A percentile compares a stretch with the other conserved stretches of the same genome.
Conservation (phyloP, 768 basidiomycete species). For the Candolleomyces aberdarensis region DNA sequence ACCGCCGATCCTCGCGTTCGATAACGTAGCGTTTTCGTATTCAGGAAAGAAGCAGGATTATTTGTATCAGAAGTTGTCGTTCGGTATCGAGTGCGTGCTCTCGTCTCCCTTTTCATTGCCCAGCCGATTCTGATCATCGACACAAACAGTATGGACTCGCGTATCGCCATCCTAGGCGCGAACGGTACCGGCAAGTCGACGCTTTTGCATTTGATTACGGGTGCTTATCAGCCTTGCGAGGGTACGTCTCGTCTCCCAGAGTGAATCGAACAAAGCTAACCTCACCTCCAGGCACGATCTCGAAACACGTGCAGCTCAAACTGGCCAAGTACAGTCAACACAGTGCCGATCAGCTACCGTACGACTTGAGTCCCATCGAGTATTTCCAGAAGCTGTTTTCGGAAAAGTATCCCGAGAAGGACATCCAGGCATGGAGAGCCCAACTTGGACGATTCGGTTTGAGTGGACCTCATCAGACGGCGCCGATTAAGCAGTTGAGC, state of each 20-base stretch:
- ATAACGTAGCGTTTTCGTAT: constrained; percentile 93
- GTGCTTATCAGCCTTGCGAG: constrained; percentile 60
- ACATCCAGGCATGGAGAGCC: constrained; percentile 57
- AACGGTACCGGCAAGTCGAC: constrained; percentile 83
- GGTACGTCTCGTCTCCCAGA: too few relatives aligned
- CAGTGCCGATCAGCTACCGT: constrained; percentile 97
- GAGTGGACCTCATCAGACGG: constrained; percentile 89
- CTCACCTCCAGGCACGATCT: constrained; percentile 73
- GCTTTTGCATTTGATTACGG: constrained; percentile 70
- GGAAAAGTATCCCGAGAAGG: constrained; percentile 91
- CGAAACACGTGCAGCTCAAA: constrained; percentile 87
- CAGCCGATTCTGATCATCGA: not conserved
- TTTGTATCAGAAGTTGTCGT: constrained; percentile 85
- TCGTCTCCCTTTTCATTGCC: constrained; percentile 9
- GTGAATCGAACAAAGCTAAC: too few relatives aligned
- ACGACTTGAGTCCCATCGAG: constrained; percentile 87
- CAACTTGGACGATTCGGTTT: constrained; percentile 97
- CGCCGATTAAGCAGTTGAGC: constrained; percentile 90
- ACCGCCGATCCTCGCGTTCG: constrained; percentile 96
- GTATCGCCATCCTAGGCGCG: constrained; percentile 91
- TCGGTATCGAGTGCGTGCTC: constrained; percentile 85
- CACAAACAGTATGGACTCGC: constrained; percentile 85
- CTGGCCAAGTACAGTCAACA: constrained; percentile 99
- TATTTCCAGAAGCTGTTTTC: constrained; percentile 84
- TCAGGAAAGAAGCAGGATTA: constrained; percentile 86